Evolutionary conservation across 768 basidiomycete genomes (phyloP).

Genomic region (Rhodotorula graminis): DNA sequence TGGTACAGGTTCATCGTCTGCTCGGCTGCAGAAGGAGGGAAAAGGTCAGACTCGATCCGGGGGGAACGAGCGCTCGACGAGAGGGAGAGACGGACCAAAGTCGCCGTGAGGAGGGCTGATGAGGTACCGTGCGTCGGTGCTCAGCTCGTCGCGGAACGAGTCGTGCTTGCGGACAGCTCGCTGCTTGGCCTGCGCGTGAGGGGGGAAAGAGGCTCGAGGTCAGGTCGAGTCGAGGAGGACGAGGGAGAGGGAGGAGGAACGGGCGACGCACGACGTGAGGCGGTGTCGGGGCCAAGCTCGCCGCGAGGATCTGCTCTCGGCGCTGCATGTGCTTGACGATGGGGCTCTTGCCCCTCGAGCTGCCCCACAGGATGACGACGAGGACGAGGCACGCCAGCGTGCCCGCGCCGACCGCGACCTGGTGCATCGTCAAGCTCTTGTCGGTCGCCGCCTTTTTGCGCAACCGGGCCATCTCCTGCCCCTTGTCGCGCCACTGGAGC

Average conservation of each 20-base stretch:
- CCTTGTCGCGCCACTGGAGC: slow-evolving; percentile 33
- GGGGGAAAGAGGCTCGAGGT: not conserved
- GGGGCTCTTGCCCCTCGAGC: slow-evolving; percentile 4
- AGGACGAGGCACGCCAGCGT: slow-evolving; percentile 11
- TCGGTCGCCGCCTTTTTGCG: slow-evolving; percentile 10
- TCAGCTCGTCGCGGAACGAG: slow-evolving; percentile 32
- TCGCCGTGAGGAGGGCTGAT: slow-evolving; percentile 28
- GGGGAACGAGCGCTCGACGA: fast-evolving
- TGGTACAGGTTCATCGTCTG: slow-evolving; percentile 37
- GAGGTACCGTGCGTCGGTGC: slow-evolving; percentile 21
- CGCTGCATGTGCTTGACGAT: slow-evolving; percentile 33
- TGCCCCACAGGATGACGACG: slow-evolving; percentile 9
- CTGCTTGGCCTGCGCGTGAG: not conserved
- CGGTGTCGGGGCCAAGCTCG: slow-evolving; percentile 12
- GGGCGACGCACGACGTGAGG: not conserved
- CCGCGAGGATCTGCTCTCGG: slow-evolving; percentile 20
- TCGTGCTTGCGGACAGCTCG: slow-evolving; percentile 12
- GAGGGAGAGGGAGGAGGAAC: too few species aligned
- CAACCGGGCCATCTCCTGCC: slow-evolving; percentile 22
- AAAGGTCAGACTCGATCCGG: fast-evolving
- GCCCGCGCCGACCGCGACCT: slow-evolving; percentile 13
- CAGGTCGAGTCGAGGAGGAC: not conserved
- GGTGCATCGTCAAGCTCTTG: not conserved
- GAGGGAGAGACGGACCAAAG: slow-evolving; percentile 10
- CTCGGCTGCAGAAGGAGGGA: slow-evolving; percentile 11